phyloP scores from a whole-genome alignment of 495 filamentous ascomycete genomes.

The Penicillium cosmopolitanum region DNA sequence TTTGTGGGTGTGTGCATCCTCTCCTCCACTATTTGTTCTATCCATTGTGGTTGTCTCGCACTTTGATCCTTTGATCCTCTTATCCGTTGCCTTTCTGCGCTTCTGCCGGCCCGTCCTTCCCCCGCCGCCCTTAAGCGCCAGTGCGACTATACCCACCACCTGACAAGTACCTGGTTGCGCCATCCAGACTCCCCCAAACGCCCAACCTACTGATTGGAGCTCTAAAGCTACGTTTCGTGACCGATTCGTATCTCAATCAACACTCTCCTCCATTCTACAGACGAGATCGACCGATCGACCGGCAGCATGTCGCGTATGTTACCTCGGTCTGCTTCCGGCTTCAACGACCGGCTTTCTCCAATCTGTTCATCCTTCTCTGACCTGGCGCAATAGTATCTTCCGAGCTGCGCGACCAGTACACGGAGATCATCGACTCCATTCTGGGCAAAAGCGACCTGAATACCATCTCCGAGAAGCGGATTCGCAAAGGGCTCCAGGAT shows the following conservation, averaged over 20 bases:
- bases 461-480: conserved; percentile 90
- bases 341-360: conserved; percentile 19
- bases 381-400: conserved; percentile 59
- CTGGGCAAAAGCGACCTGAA: conserved; percentile 79
- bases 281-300: conserved; percentile 13
- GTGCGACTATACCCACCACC: conserved; percentile 39
- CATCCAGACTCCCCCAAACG: conserved; percentile 6
- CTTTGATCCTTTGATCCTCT: conserved; percentile 4
- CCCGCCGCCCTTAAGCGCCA: conserved; percentile 52
- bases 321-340: conserved; percentile 26
- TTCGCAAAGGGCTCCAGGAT: conserved; percentile 82
- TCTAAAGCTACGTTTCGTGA: background rate
- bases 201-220: conserved; percentile 5
- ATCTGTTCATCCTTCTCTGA: conserved; percentile 18
- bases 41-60: background rate
- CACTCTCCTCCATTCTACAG: background rate
- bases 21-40: background rate
- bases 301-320: conserved; percentile 50
- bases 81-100: conserved; percentile 3
- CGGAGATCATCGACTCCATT: conserved; percentile 89
- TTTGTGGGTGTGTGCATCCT: background rate
- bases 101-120: conserved; percentile 15
- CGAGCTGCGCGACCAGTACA: conserved; percentile 69
- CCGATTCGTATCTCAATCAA: background rate
- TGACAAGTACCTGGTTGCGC: conserved; percentile 21